A percentile compares a stretch with the other conserved stretches of the same genome.
Evolutionary conservation across 495 filamentous ascomycete genomes (phyloP).

Genomic region (Xylaria bambusicola): DNA sequence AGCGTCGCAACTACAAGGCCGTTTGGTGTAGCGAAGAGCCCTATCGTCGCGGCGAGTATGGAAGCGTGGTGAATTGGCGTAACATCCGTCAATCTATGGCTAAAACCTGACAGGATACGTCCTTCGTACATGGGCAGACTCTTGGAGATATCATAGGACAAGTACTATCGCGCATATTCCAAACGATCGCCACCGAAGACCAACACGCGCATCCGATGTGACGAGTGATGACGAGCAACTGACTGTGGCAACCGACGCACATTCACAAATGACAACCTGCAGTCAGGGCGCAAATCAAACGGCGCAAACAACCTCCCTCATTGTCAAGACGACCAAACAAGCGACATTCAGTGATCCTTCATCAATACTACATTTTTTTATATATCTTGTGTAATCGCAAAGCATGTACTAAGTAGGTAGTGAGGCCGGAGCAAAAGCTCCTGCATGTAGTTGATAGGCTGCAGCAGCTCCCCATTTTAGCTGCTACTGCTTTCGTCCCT

Average conservation of each 20-base stretch:
- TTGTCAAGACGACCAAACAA: conserved; percentile 7
- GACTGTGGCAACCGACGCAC: conserved; percentile 5
- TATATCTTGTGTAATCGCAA: conserved; percentile 7
- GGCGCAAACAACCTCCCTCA: neutral
- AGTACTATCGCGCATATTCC: conserved; percentile 1
- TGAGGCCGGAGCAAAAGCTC: conserved; percentile 20
- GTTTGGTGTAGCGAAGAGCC: conserved; percentile 7
- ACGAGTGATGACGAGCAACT: neutral
- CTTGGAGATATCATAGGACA: conserved; percentile 12
- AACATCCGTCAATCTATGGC: conserved; percentile 5
- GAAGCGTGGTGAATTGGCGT: conserved; percentile 5
- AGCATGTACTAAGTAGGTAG: conserved; percentile 6
- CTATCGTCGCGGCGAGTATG: neutral
- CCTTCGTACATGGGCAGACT: conserved; percentile 1
- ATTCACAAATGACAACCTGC: conserved; percentile 10
- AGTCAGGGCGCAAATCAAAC: conserved; percentile 4
- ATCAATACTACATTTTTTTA: conserved; percentile 13
- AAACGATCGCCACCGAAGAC: neutral
- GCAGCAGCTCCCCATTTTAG: conserved; percentile 17
- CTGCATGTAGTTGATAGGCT: conserved; percentile 16
- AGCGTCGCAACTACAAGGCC: conserved; percentile 23
- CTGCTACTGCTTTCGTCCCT: conserved; percentile 9
- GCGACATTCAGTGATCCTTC: neutral
- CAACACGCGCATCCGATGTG: conserved; percentile 5
- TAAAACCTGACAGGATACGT: conserved; percentile 11